phyloP scores from a whole-genome alignment of 805 yeast species.

The Sungouiella thailandica region DNA sequence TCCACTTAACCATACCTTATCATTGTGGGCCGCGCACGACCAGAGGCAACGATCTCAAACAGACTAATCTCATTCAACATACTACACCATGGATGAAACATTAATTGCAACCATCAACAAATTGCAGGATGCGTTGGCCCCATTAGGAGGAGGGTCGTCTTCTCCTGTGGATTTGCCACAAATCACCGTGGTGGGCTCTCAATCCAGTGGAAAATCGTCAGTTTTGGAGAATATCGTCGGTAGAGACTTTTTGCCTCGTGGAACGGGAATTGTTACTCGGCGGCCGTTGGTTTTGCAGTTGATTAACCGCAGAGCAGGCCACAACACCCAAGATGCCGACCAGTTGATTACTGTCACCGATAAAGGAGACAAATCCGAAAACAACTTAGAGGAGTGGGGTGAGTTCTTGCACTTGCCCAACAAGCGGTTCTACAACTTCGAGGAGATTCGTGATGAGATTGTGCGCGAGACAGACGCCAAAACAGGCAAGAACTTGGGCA shows the following conservation, averaged over 20 bases:
- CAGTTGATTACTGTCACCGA: constrained; percentile 39
- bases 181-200: constrained; percentile 93
- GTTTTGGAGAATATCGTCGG: constrained; percentile 90
- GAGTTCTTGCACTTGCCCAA: constrained; percentile 92
- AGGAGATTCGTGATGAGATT: constrained; percentile 84
- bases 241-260: constrained; percentile 86
- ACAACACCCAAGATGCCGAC: constrained; percentile 24
- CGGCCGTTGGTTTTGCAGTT: constrained; percentile 81
- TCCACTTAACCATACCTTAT: too few relatives aligned
- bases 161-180: constrained; percentile 93
- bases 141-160: constrained; percentile 82
- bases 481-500: constrained; percentile 79
- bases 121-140: constrained; percentile 94
- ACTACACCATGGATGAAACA: constrained; percentile 58
- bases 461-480: constrained; percentile 86
- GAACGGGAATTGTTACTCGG: constrained; percentile 89
- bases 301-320: constrained; percentile 56
- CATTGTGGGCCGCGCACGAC: constrained; percentile 6
- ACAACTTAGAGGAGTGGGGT: constrained; percentile 90
- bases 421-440: constrained; percentile 80
- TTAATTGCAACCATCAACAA: constrained; percentile 83
- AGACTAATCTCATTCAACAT: not conserved
- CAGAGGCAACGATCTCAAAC: constrained; percentile 1
- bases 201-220: constrained; percentile 83
- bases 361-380: constrained; percentile 53